These are phyloP conservation scores for Pythium sukuiense DNA, from an alignment of 352 stramenopile species.

Conservation along the genomic window DNA sequence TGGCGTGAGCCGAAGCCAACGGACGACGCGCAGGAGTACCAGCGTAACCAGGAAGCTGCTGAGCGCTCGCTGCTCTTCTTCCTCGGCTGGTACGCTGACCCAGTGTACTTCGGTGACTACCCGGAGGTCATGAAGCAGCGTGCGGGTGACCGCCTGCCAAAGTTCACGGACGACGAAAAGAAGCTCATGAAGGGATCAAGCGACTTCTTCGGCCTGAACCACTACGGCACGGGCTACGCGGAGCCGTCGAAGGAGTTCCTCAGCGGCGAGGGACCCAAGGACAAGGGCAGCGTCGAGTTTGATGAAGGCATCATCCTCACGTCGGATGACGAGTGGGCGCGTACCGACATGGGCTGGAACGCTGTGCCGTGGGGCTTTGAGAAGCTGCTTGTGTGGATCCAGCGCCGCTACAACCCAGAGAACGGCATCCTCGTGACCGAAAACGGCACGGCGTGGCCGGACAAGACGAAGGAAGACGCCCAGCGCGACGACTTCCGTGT, in stretches of 20 bases:
- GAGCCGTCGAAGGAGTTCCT: constrained; percentile 46
- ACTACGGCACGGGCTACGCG: constrained; percentile 81
- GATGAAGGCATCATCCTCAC: constrained; percentile 49
- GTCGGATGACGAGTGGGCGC: constrained; percentile 53
- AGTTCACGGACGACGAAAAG: constrained; percentile 86
- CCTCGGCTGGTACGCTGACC: constrained; percentile 91
- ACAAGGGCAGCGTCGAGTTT: constrained; percentile 35
- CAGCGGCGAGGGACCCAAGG: constrained; percentile 30
- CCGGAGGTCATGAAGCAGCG: constrained; percentile 88
- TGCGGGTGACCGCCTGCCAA: constrained; percentile 77
- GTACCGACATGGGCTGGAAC: constrained; percentile 85
- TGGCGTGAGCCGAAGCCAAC: constrained; percentile 81
- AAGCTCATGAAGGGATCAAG: constrained; percentile 71
- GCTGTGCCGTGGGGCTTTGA: constrained; percentile 77
- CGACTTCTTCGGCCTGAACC: constrained; percentile 95
- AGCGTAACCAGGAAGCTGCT: constrained; percentile 57
- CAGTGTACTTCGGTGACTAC: constrained; percentile 92
- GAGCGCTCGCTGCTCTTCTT: constrained; percentile 85
- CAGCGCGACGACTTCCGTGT: constrained; percentile 74
- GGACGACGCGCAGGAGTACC: constrained; percentile 46
- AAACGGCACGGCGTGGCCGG: constrained; percentile 82
- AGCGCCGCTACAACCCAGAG: constrained; percentile 71
- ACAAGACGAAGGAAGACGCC: constrained; percentile 67
- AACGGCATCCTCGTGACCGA: constrained; percentile 90
- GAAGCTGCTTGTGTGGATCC: constrained; percentile 88